Conservation (phyloP, 2,329 filamentous ascomycete species). For the Laburnicola sp. region DNA sequence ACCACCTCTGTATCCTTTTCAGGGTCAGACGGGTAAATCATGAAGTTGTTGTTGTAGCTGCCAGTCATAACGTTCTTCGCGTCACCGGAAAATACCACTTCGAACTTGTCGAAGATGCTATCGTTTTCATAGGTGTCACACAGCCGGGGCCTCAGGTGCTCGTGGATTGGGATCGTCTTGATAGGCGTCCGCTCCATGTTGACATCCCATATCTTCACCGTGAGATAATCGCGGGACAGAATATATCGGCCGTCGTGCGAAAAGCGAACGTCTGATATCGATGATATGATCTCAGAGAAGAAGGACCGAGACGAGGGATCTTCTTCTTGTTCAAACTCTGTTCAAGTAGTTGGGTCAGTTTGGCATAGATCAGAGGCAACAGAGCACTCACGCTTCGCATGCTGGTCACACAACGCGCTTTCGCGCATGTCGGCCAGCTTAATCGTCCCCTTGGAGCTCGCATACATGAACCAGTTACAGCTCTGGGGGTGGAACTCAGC, state of each 20-base stretch:
- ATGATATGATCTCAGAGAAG: constrained; percentile 99
- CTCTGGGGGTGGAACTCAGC: constrained; percentile 96
- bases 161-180: constrained; percentile 98
- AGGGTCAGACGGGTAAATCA: constrained; percentile 98
- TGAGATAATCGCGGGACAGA: constrained; percentile 94
- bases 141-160: constrained; percentile 88
- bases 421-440: constrained; percentile 98
- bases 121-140: constrained; percentile 99
- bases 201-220: constrained; percentile 99
- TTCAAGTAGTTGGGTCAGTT: constrained; percentile 11
- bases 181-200: constrained; percentile 98
- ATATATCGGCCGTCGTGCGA: constrained; percentile 97
- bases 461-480: constrained; percentile 99
- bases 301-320: constrained; percentile 96
- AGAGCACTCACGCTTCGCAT: constrained; percentile 82
- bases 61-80: constrained; percentile 99
- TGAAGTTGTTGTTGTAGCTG: constrained; percentile 99
- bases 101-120: constrained; percentile 99
- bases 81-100: constrained; percentile 97
- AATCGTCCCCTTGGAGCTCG: constrained; percentile 97
- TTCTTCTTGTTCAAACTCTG: constrained; percentile 99
- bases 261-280: constrained; percentile 97
- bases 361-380: not conserved
- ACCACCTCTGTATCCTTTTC: constrained; percentile 97
- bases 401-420: constrained; percentile 92